Evolutionary conservation across 164 flowering plant species (phyloP).

Genomic region (Berberis vulgaris): DNA sequence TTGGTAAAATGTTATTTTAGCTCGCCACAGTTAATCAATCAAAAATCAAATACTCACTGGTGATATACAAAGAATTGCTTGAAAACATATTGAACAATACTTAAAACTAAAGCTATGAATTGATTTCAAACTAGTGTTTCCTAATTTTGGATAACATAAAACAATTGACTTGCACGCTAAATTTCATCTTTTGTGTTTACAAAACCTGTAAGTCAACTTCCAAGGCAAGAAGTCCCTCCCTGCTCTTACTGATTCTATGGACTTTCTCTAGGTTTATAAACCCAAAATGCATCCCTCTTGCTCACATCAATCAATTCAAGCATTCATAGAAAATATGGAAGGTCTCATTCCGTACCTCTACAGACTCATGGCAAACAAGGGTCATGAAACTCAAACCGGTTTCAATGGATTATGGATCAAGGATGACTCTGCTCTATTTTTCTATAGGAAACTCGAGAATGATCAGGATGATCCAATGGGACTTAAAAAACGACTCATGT

Average conservation of each 20-base stretch:
- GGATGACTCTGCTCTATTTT: neutral
- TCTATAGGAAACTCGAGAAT: conserved; percentile 2
- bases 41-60: no score
- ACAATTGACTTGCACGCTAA: neutral
- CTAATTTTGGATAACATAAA: neutral
- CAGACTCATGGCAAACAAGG: conserved; percentile 1
- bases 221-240: neutral
- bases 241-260: neutral
- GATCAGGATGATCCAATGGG: neutral
- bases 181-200: neutral
- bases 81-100: no score
- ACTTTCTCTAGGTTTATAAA: neutral
- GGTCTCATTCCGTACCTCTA: conserved; percentile 10
- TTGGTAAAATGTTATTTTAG: no score
- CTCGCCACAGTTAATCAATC: no score
- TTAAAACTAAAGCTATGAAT: neutral
- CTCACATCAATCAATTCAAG: neutral
- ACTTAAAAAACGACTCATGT: neutral
- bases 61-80: no score
- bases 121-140: neutral
- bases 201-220: neutral
- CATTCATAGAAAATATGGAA: conserved; percentile 2
- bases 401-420: neutral
- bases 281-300: no score
- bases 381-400: neutral